These are phyloP conservation scores for Spathaspora passalidarum DNA, from an alignment of 805 yeast species.

Conservation along the genomic window DNA sequence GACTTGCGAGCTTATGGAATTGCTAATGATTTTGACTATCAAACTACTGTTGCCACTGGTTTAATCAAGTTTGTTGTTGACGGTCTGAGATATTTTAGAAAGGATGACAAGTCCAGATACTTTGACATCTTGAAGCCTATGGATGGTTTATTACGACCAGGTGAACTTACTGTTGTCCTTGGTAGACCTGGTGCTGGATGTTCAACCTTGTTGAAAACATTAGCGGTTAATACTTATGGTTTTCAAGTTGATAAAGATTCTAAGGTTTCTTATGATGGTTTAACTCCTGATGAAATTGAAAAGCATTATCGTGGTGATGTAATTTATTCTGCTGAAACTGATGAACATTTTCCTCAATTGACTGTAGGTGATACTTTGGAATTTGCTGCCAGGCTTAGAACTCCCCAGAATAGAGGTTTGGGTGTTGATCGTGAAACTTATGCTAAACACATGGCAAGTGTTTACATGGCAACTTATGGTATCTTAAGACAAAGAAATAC, in stretches of 20 bases:
- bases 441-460: conserved; percentile 41
- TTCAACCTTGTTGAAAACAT: conserved; percentile 38
- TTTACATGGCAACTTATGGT: conserved; percentile 45
- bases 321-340: conserved; percentile 50
- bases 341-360: conserved; percentile 54
- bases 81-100: conserved; percentile 14
- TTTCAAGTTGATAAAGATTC: conserved; percentile 33
- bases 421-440: conserved; percentile 31
- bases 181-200: conserved; percentile 45
- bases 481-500: conserved; percentile 54
- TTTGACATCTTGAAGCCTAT: conserved; percentile 32
- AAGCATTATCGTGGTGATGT: conserved; percentile 36
- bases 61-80: conserved; percentile 22
- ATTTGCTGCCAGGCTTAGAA: conserved; percentile 53
- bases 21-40: conserved; percentile 68
- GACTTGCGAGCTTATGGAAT: conserved; percentile 59
- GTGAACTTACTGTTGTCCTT: conserved; percentile 39
- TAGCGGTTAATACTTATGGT: conserved; percentile 37
- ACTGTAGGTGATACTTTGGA: conserved; percentile 55
- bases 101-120: conserved; percentile 22
- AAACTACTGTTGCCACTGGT: conserved; percentile 52
- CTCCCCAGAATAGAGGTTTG: conserved; percentile 37
- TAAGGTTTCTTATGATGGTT: conserved; percentile 31
- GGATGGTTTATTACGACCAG: conserved; percentile 36
- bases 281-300: conserved; percentile 25